A percentile compares a stretch with the other conserved stretches of the same genome.
Evolutionary conservation across 1,284 basidiomycete species (phyloP).

Genomic region (Ustilago esculenta): DNA sequence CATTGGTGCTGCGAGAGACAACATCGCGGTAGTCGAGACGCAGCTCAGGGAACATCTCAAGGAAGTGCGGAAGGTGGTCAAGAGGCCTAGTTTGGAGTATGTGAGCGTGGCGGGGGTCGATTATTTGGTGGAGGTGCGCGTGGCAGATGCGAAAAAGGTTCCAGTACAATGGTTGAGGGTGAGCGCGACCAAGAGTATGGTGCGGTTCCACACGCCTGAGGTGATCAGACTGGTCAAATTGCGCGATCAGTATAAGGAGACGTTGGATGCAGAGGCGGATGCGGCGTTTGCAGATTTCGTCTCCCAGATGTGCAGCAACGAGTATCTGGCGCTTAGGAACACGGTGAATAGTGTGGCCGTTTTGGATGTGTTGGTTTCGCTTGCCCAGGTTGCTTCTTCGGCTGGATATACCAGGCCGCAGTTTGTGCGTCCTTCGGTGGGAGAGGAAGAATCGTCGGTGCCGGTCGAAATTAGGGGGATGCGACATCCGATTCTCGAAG

Average conservation of each 20-base stretch:
- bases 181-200: slow-evolving; percentile 77
- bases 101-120: slow-evolving; percentile 71
- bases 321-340: slow-evolving; percentile 52
- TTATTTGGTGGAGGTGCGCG: slow-evolving; percentile 72
- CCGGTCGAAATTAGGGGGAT: slow-evolving; percentile 46
- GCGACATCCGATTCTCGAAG: slow-evolving; percentile 62
- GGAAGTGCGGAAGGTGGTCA: slow-evolving; percentile 75
- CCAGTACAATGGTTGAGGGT: slow-evolving; percentile 84
- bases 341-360: slow-evolving; percentile 45
- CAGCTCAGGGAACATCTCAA: slow-evolving; percentile 82
- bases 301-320: slow-evolving; percentile 27
- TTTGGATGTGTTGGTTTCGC: slow-evolving; percentile 52
- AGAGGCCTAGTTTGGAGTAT: slow-evolving; percentile 81
- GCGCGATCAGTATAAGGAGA: slow-evolving; percentile 81
- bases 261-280: slow-evolving; percentile 72
- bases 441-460: background rate
- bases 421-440: slow-evolving; percentile 1
- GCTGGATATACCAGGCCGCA: slow-evolving; percentile 49
- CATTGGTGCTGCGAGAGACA: slow-evolving; percentile 72
- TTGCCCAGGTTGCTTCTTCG: slow-evolving; percentile 44
- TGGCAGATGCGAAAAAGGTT: slow-evolving; percentile 76
- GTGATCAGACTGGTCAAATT: slow-evolving; percentile 77
- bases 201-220: slow-evolving; percentile 84
- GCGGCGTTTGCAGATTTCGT: slow-evolving; percentile 49
- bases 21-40: slow-evolving; percentile 74